Evolutionary conservation across 2,329 filamentous ascomycete species (phyloP).

Genomic region (Arthrocladium fulminans): DNA sequence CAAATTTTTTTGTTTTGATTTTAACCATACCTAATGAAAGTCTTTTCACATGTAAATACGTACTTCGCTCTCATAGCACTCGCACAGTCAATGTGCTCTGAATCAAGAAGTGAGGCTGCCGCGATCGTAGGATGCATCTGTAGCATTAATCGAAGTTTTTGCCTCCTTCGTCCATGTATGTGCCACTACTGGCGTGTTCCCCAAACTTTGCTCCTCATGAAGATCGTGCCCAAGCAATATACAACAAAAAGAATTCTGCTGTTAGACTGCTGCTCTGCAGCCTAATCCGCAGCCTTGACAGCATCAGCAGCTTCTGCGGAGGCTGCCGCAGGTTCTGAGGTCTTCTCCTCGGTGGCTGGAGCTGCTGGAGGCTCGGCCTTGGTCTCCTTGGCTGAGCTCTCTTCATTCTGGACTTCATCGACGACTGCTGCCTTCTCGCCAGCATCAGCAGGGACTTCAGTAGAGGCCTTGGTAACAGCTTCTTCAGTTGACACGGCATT

Average conservation of each 20-base stretch:
- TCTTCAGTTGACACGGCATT: conserved; percentile 27
- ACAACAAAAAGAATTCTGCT: background rate
- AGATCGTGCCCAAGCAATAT: background rate
- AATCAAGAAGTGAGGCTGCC: background rate
- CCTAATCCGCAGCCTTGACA: conserved; percentile 19
- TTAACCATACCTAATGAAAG: background rate
- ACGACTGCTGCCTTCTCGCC: conserved; percentile 28
- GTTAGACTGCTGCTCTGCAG: background rate
- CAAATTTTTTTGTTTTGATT: conserved; percentile 1
- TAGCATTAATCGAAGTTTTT: background rate
- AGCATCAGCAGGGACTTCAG: conserved; percentile 19
- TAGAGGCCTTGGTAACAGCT: conserved; percentile 29
- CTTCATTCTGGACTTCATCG: conserved; percentile 21
- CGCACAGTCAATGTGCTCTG: conserved; percentile 4
- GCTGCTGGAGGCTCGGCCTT: conserved; percentile 11
- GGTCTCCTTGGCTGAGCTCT: conserved; percentile 12
- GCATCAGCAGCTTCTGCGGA: conserved; percentile 19
- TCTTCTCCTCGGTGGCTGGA: conserved; percentile 18
- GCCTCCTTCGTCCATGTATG: background rate
- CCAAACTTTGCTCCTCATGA: background rate
- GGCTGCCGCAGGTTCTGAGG: conserved; percentile 18
- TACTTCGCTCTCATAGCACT: background rate
- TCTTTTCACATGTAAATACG: conserved; percentile 3
- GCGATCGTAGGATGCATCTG: background rate
- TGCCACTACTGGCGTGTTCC: background rate